Base-by-base conservation (phyloP, 805 yeast genomes). In the Hanseniaspora vineae region DNA sequence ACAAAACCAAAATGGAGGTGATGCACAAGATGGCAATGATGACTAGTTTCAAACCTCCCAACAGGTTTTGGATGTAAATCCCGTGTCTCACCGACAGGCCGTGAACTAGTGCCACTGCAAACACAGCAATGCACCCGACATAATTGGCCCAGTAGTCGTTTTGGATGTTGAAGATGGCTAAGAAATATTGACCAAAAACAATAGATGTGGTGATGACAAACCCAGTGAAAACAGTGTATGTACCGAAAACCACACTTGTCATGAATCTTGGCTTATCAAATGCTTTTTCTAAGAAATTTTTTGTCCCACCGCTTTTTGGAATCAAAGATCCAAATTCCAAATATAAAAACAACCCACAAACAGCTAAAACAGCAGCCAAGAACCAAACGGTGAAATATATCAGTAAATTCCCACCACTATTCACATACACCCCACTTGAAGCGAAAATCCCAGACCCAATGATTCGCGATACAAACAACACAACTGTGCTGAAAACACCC, bases 361-460 rank as follows among this genome's bases (percentile, higher is more conserved):
- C 78, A 11, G 88, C 77, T 49, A 80, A 66, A 4, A 72, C 44
- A 1, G 81, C 81, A 3, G 86, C 80, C 11, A 79, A 57, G 2
- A 70, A 31, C 92, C 92, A 84, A 1, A 83, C 73, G 0, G 67
- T 50, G 44, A 81, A 72, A 58, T 81, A 84, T 33, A 81, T 55
- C 18, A 70, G 62, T 1, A 80, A 76, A 10, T 83, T 80, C 13
- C 85, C 80, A 23, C 89, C 89, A 54, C 78, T 76, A 53, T 80
- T 82, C 42, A 71, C 72, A 55, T 76, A 80, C 31, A 83, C 75
- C 23, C 80, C 75, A 17, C 84, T 73, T 0, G 89, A 81, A 8
- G 88, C 81, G 66, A 83, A 80, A 9, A 84, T 82, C 0, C 92
- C 92, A 0, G 88, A 80, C 0, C 94, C 92, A 12, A 84, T 66